These are phyloP conservation scores for Lentinula sp. DNA, from an alignment of 768 basidiomycete species.

Conservation along the genomic window DNA sequence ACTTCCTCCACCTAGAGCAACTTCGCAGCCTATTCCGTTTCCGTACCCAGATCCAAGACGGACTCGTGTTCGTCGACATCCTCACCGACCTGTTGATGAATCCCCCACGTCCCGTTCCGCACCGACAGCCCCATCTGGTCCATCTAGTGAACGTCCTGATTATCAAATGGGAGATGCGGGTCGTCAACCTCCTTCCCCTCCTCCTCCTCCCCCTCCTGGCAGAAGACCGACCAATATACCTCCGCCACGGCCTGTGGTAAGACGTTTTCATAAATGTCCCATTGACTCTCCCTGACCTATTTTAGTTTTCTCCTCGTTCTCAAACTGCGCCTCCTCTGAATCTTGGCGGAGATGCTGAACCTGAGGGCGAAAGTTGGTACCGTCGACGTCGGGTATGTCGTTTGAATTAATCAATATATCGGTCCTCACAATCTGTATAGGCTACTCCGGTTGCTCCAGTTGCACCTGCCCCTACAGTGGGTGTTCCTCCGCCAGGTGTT, in stretches of 20 bases:
- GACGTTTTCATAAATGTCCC: not conserved
- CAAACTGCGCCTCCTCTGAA: constrained; percentile 2
- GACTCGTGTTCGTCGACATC: not conserved
- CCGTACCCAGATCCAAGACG: not conserved
- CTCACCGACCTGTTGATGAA: not conserved
- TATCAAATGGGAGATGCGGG: not conserved
- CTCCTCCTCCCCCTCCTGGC: not conserved
- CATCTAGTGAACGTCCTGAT: constrained; percentile 1
- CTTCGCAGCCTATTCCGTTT: not conserved
- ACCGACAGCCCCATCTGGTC: not conserved
- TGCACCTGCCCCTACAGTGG: constrained; percentile 4
- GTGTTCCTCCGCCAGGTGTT: constrained; percentile 21
- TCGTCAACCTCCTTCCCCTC: not conserved
- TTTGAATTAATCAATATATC: not conserved
- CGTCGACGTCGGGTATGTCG: not conserved
- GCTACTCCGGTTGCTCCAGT: not conserved
- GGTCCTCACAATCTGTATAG: not conserved
- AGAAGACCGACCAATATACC: not conserved
- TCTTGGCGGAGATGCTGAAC: not conserved
- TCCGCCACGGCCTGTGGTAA: not conserved
- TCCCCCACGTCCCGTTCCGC: not conserved
- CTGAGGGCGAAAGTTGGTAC: constrained; percentile 4
- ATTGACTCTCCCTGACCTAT: not conserved
- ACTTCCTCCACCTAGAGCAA: not conserved
- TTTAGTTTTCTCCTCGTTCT: not conserved